Evolutionary conservation across 2,329 filamentous ascomycete genomes (phyloP).

Genomic region (Pleurostoma richardsiae): DNA sequence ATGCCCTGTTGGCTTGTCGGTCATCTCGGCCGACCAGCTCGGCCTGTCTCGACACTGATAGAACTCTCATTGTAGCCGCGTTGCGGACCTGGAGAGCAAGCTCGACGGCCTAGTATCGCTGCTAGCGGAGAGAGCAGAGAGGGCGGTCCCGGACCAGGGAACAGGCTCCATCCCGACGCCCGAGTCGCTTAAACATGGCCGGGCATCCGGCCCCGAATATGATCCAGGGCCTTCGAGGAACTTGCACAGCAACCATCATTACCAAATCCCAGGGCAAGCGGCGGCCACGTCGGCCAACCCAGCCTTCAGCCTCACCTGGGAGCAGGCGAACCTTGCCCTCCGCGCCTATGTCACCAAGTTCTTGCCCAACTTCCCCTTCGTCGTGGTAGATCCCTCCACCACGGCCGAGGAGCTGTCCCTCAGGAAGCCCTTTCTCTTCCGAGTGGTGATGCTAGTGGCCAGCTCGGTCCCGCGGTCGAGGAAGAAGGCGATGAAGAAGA

Average conservation of each 20-base stretch:
- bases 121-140: not conserved
- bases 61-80: not conserved
- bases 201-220: not conserved
- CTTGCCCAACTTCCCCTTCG: constrained; percentile 31
- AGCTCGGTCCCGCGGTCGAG: constrained; percentile 24
- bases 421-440: constrained; percentile 31
- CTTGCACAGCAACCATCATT: too few relatives aligned
- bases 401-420: constrained; percentile 21
- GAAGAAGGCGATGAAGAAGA: constrained; percentile 32
- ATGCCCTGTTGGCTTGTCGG: not conserved
- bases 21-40: too few relatives aligned
- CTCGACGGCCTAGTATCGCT: not conserved
- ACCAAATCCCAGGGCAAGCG: too few relatives aligned
- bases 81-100: not conserved
- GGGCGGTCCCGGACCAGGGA: not conserved
- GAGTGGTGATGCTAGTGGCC: constrained; percentile 30
- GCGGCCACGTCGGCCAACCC: constrained; percentile 6
- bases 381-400: constrained; percentile 21
- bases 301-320: constrained; percentile 32
- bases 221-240: not conserved
- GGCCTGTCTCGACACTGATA: not conserved
- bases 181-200: not conserved
- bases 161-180: not conserved
- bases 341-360: constrained; percentile 24
- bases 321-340: constrained; percentile 27